Evolutionary conservation across 2,329 filamentous ascomycete genomes (phyloP).

Genomic region (Hymenotorrendiella dingleyae): DNA sequence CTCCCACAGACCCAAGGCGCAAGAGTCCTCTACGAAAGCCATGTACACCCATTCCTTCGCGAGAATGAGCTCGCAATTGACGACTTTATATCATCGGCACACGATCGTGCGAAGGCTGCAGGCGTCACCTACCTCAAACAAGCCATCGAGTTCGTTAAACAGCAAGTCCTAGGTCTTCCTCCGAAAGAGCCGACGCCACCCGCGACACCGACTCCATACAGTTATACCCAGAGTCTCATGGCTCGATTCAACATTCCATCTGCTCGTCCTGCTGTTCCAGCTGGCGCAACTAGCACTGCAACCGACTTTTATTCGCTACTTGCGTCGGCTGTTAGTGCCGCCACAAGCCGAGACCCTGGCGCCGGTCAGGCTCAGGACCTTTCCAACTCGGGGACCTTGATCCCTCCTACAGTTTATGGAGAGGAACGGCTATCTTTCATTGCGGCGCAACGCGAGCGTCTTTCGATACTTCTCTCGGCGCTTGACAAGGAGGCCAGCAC

Average conservation of each 20-base stretch:
- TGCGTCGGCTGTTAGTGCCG: slow-evolving; percentile 60
- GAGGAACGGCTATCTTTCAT: slow-evolving; percentile 71
- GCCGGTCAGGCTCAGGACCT: slow-evolving; percentile 37
- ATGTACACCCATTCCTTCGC: slow-evolving; percentile 82
- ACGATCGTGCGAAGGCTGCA: slow-evolving; percentile 70
- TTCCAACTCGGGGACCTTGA: slow-evolving; percentile 54
- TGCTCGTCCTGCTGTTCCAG: slow-evolving; percentile 43
- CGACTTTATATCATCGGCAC: slow-evolving; percentile 74
- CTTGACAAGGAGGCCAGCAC: slow-evolving; percentile 73
- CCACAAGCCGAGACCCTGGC: slow-evolving; percentile 29
- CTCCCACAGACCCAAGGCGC: slow-evolving; percentile 97
- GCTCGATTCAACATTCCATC: slow-evolving; percentile 79
- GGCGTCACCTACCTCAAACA: slow-evolving; percentile 72
- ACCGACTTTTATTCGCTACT: slow-evolving; percentile 74
- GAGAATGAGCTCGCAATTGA: slow-evolving; percentile 88
- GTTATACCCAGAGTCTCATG: slow-evolving; percentile 76
- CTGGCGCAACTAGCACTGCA: slow-evolving; percentile 38
- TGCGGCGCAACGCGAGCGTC: slow-evolving; percentile 68
- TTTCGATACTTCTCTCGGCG: slow-evolving; percentile 68
- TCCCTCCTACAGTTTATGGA: slow-evolving; percentile 62
- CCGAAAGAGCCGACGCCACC: slow-evolving; percentile 44
- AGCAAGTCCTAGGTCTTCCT: slow-evolving; percentile 72
- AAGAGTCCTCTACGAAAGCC: slow-evolving; percentile 73
- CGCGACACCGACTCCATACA: slow-evolving; percentile 38
- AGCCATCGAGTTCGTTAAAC: slow-evolving; percentile 64